These are phyloP conservation scores for Monilinia aucupariae DNA, from an alignment of 2,329 filamentous ascomycete genomes.

Conservation along the genomic window DNA sequence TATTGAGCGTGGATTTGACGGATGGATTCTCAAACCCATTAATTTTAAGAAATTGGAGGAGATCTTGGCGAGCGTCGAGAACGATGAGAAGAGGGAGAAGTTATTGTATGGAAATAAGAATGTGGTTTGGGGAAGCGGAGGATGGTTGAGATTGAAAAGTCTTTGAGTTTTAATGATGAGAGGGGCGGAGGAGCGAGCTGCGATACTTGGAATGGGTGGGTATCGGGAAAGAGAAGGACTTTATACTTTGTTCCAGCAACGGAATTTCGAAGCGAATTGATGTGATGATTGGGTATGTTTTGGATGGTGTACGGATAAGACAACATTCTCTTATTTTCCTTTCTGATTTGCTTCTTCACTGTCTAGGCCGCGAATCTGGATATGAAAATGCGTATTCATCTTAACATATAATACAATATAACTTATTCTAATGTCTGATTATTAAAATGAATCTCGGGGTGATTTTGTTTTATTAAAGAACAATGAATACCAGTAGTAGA, in stretches of 20 bases:
- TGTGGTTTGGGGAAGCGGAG: constrained; percentile 67
- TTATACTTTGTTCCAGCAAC: not conserved
- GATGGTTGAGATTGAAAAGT: constrained; percentile 60
- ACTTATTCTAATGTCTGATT: not conserved
- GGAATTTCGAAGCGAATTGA: not conserved
- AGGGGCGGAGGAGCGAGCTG: not conserved
- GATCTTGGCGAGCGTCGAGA: constrained; percentile 63
- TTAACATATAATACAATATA: not conserved
- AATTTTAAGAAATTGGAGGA: constrained; percentile 69
- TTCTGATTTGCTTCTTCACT: not conserved
- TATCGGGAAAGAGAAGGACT: not conserved
- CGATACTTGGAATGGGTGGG: no score
- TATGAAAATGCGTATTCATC: not conserved
- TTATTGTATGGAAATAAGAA: constrained; percentile 64
- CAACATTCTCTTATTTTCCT: not conserved
- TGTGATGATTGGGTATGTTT: not conserved
- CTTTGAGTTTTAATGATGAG: not conserved
- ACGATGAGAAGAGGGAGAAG: constrained; percentile 50
- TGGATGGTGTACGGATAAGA: not conserved
- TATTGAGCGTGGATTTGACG: constrained; percentile 75
- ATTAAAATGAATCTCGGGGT: no score
- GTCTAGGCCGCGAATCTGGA: not conserved
- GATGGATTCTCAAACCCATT: constrained; percentile 86
- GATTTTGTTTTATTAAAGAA: not conserved
- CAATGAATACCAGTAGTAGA: no score